A percentile compares a stretch with the other conserved stretches of the same genome.
Evolutionary conservation across 2,329 filamentous ascomycete genomes (phyloP).

Genomic region (Onygenales sp.): DNA sequence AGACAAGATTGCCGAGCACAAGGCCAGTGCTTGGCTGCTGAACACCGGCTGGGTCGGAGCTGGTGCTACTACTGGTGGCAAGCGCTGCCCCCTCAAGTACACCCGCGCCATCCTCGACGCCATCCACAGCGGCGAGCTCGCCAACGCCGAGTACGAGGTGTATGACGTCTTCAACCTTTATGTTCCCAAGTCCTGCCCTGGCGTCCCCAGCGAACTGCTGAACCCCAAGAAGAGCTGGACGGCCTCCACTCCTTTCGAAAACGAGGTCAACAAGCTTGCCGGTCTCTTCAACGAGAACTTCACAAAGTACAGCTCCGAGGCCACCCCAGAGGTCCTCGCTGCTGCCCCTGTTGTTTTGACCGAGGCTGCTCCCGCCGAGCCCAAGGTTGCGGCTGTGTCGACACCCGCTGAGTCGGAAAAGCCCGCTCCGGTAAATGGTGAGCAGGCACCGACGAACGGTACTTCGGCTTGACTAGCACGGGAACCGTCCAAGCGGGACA

Average conservation of each 20-base stretch:
- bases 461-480: slow-evolving; percentile 6
- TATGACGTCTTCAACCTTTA: slow-evolving; percentile 96
- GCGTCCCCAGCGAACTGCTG: slow-evolving; percentile 82
- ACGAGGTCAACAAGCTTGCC: slow-evolving; percentile 84
- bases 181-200: slow-evolving; percentile 85
- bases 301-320: slow-evolving; percentile 82
- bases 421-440: slow-evolving; percentile 4
- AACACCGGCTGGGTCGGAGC: slow-evolving; percentile 98
- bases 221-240: slow-evolving; percentile 95
- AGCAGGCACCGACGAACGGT: neutral
- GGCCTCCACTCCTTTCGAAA: slow-evolving; percentile 68
- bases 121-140: slow-evolving; percentile 94
- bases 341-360: slow-evolving; percentile 30
- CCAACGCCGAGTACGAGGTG: slow-evolving; percentile 83
- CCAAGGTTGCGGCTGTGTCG: neutral
- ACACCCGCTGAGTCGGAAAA: neutral
- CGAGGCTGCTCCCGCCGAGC: neutral
- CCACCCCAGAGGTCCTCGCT: slow-evolving; percentile 66
- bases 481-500: neutral
- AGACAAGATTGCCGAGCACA: slow-evolving; percentile 93
- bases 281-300: slow-evolving; percentile 93
- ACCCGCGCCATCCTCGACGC: slow-evolving; percentile 96
- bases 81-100: slow-evolving; percentile 97
- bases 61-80: slow-evolving; percentile 80
- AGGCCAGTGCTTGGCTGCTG: slow-evolving; percentile 93